Evolutionary conservation across 1,284 basidiomycete genomes (phyloP).

Genomic region (Moesziomyces antarcticus): DNA sequence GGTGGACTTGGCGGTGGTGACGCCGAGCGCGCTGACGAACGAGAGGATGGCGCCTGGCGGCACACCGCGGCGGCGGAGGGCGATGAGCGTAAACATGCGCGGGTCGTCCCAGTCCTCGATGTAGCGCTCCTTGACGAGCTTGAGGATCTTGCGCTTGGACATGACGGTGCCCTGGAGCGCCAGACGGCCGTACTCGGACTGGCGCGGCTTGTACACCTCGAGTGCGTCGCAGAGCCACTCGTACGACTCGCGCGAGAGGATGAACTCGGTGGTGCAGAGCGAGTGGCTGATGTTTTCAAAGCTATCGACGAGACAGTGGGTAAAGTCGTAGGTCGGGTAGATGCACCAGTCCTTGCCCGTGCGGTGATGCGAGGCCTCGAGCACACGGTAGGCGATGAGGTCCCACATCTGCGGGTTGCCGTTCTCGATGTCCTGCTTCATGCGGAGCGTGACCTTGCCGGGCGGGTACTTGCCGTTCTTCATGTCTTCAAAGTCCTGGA

Average conservation of each 20-base stretch:
- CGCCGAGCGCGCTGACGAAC: conserved; percentile 92
- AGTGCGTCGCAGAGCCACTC: conserved; percentile 99
- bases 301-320: conserved; percentile 97
- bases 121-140: conserved; percentile 84
- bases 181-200: conserved; percentile 95
- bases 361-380: conserved; percentile 90
- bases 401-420: conserved; percentile 99
- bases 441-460: conserved; percentile 89
- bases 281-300: conserved; percentile 99
- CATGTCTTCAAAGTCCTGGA: conserved; percentile 92
- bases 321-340: conserved; percentile 98
- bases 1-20: conserved; percentile 83
- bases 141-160: conserved; percentile 95
- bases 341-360: conserved; percentile 86
- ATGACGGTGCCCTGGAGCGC: conserved; percentile 94
- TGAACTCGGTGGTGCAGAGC: conserved; percentile 95
- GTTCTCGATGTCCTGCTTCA: conserved; percentile 91
- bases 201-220: conserved; percentile 96
- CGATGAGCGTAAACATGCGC: conserved; percentile 96
- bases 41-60: conserved; percentile 93
- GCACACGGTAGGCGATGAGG: conserved; percentile 92
- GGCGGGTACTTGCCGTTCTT: conserved; percentile 88
- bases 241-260: conserved; percentile 95
- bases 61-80: conserved; percentile 90
- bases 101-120: conserved; percentile 98